These are phyloP conservation scores for Xylaria sp. DNA, from an alignment of 495 filamentous ascomycete species.

Conservation along the genomic window DNA sequence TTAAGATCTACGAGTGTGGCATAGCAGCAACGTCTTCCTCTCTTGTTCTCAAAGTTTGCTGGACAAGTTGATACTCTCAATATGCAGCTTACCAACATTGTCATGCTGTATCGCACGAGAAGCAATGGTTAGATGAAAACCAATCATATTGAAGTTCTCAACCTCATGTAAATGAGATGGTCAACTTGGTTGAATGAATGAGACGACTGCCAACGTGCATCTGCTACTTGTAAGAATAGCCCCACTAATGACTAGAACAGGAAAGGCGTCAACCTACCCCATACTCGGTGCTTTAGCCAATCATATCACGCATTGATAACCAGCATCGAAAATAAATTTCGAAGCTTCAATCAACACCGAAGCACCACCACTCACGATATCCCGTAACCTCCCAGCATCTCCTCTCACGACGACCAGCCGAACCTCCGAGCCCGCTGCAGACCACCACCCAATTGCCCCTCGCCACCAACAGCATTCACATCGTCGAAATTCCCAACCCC, in stretches of 20 bases:
- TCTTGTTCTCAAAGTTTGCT: neutral
- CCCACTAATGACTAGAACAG: neutral
- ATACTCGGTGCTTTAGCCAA: neutral
- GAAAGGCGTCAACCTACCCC: neutral
- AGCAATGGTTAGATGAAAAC: neutral
- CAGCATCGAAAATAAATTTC: slow-evolving; percentile 24
- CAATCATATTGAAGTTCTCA: neutral
- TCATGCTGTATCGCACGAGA: neutral
- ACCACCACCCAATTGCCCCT: neutral
- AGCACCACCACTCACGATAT: slow-evolving; percentile 2
- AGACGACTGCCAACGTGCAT: neutral
- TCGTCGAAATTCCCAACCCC: neutral
- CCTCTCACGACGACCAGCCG: neutral
- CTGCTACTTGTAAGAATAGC: neutral
- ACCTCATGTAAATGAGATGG: neutral
- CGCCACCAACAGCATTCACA: neutral
- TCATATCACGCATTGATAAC: slow-evolving; percentile 6
- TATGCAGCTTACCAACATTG: neutral
- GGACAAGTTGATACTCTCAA: neutral
- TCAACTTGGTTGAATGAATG: neutral
- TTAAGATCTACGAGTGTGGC: too few relatives aligned
- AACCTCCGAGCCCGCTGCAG: neutral
- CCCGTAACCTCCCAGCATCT: neutral
- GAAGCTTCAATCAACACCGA: slow-evolving; percentile 4
- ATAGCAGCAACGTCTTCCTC: too few relatives aligned